These are phyloP conservation scores for Citrus sp. DNA, from an alignment of 345 rosid species.

Conservation along the genomic window DNA sequence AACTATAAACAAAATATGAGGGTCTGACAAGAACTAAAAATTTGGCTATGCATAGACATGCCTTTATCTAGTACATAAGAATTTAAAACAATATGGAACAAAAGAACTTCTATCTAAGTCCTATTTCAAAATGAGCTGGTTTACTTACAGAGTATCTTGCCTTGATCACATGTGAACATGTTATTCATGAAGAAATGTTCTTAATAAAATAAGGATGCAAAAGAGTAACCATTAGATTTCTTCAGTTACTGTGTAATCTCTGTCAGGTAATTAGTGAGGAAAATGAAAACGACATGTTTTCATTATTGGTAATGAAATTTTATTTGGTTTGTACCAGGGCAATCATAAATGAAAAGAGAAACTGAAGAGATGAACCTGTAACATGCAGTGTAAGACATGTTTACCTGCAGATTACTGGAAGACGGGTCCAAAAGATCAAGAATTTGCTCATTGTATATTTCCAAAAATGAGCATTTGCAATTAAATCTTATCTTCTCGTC, in stretches of 20 bases:
- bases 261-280: background rate
- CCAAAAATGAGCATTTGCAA: conserved; percentile 95
- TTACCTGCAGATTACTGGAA: conserved; percentile 79
- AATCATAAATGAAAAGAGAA: background rate
- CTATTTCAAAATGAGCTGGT: background rate
- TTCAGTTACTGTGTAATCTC: background rate
- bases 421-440: conserved; percentile 95
- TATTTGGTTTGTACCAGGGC: background rate
- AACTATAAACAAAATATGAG: background rate
- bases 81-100: background rate
- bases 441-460: conserved; percentile 96
- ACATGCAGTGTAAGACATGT: background rate
- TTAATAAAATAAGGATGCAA: background rate
- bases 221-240: background rate
- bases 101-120: background rate
- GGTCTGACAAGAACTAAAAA: background rate
- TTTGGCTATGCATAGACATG: background rate
- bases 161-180: background rate
- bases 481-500: conserved; percentile 77
- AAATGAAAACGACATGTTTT: background rate
- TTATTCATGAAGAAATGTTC: background rate
- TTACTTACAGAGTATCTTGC: background rate
- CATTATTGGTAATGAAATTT: background rate
- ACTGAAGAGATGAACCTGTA: background rate
- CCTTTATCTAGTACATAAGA: background rate